These are phyloP conservation scores for Scutellaria galericulata DNA, from an alignment of 257 asterid species.

Conservation along the genomic window DNA sequence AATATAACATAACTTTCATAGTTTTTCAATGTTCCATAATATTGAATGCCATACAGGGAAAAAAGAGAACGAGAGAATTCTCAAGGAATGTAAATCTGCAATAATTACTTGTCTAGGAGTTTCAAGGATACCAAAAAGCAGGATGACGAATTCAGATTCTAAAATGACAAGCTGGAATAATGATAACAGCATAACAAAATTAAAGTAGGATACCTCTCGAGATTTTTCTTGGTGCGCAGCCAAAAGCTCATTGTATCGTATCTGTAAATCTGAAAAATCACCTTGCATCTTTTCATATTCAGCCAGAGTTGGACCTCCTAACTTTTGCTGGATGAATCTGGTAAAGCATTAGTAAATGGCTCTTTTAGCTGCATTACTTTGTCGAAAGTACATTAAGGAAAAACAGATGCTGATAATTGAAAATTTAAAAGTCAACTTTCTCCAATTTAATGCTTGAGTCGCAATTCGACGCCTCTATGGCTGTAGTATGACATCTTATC, in stretches of 20 bases:
- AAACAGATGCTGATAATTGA: conserved; percentile 14
- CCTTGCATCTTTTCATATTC: conserved; percentile 87
- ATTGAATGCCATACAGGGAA: too few relatives aligned
- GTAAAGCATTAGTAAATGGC: conserved; percentile 19
- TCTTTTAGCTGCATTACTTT: conserved; percentile 7
- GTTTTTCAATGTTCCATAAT: too few relatives aligned
- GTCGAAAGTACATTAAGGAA: background rate
- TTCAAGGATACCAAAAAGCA: too few relatives aligned
- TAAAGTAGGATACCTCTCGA: conserved; percentile 57
- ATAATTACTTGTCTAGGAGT: too few relatives aligned
- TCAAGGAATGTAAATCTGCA: too few relatives aligned
- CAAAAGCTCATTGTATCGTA: conserved; percentile 61
- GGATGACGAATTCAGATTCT: background rate
- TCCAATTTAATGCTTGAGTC: background rate
- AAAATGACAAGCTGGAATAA: conserved; percentile 5
- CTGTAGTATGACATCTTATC: background rate
- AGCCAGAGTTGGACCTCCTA: conserved; percentile 84
- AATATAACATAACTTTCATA: background rate
- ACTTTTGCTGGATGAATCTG: conserved; percentile 89
- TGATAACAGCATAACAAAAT: conserved; percentile 4
- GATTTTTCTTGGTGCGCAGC: conserved; percentile 73
- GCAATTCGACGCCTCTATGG: background rate
- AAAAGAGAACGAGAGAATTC: too few relatives aligned
- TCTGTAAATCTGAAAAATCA: conserved; percentile 70
- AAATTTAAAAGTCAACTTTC: conserved; percentile 12